Conservation (phyloP, 495 filamentous ascomycete genomes). For the Aspergillus carlsbadensis region DNA sequence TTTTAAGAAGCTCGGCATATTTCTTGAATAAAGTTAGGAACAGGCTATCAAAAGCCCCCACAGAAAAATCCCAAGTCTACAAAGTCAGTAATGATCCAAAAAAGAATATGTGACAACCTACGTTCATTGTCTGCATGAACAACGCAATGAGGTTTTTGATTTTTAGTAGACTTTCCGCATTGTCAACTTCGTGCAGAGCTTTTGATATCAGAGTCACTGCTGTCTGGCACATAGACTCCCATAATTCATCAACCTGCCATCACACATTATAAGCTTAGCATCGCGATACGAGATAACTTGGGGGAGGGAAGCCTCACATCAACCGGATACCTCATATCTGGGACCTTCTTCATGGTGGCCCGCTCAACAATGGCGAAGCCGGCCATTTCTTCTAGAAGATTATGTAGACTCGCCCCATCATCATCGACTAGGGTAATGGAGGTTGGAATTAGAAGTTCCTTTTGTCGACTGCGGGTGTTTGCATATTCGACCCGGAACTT, state of each 20-base stretch:
- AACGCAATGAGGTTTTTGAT: slow-evolving; percentile 89
- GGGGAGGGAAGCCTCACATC: slow-evolving; percentile 56
- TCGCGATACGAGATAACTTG: background rate
- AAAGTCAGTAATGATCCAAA: slow-evolving; percentile 14
- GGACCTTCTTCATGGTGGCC: slow-evolving; percentile 83
- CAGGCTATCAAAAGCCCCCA: slow-evolving; percentile 76
- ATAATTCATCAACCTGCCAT: slow-evolving; percentile 88
- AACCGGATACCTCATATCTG: slow-evolving; percentile 74
- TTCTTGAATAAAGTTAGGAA: slow-evolving; percentile 85
- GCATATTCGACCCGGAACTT: slow-evolving; percentile 90
- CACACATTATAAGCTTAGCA: no score
- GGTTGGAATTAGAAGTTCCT: slow-evolving; percentile 79
- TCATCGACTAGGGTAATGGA: slow-evolving; percentile 69
- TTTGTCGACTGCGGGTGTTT: slow-evolving; percentile 82
- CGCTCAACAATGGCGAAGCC: slow-evolving; percentile 97
- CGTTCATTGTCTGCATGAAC: slow-evolving; percentile 98
- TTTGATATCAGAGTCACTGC: slow-evolving; percentile 77
- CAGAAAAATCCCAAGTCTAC: slow-evolving; percentile 84
- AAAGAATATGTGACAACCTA: slow-evolving; percentile 8
- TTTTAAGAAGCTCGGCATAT: slow-evolving; percentile 89
- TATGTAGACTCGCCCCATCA: slow-evolving; percentile 76
- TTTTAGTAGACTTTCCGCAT: slow-evolving; percentile 81
- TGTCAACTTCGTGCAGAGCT: slow-evolving; percentile 71
- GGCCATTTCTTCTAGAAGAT: slow-evolving; percentile 85
- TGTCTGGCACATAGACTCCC: slow-evolving; percentile 95